These are phyloP conservation scores for Globisporangium middletonii DNA, from an alignment of 352 stramenopile genomes.

Conservation along the genomic window DNA sequence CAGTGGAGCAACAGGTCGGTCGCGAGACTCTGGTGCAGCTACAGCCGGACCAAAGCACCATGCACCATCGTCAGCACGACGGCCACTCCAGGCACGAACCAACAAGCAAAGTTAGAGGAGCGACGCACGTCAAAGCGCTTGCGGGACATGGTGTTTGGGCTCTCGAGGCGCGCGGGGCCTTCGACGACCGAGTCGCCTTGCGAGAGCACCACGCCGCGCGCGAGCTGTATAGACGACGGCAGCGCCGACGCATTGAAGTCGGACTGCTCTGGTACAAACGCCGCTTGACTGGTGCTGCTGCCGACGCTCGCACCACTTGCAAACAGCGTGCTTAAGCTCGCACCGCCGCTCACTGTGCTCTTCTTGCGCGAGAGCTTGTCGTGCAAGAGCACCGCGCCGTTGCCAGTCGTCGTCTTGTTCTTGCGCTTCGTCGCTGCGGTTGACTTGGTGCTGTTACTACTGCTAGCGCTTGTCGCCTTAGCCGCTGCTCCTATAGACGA, in stretches of 20 bases:
- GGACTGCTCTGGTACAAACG: conserved; percentile 16
- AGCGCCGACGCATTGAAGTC: conserved; percentile 21
- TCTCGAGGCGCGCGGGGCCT: conserved; percentile 34
- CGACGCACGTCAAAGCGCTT: conserved; percentile 57
- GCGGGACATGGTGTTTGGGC: conserved; percentile 47
- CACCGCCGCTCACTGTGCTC: background rate
- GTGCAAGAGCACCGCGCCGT: conserved; percentile 8
- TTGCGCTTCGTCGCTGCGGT: background rate
- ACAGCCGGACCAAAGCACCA: background rate
- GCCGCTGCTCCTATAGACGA: background rate
- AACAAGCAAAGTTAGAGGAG: background rate
- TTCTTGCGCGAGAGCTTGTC: conserved; percentile 16
- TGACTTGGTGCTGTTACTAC: no score
- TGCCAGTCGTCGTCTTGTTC: conserved; percentile 8
- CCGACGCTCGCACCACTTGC: background rate
- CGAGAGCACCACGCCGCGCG: conserved; percentile 31
- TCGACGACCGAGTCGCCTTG: conserved; percentile 36
- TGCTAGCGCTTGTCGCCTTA: background rate
- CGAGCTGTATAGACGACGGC: conserved; percentile 22
- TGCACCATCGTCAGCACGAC: background rate
- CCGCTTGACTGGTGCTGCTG: conserved; percentile 1
- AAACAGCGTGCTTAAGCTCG: background rate
- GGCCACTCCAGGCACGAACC: background rate
- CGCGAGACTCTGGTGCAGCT: conserved; percentile 59
- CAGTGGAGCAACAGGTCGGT: conserved; percentile 40